Conservation (phyloP, 2,329 filamentous ascomycete genomes). For the Aspergillus clavatus region DNA sequence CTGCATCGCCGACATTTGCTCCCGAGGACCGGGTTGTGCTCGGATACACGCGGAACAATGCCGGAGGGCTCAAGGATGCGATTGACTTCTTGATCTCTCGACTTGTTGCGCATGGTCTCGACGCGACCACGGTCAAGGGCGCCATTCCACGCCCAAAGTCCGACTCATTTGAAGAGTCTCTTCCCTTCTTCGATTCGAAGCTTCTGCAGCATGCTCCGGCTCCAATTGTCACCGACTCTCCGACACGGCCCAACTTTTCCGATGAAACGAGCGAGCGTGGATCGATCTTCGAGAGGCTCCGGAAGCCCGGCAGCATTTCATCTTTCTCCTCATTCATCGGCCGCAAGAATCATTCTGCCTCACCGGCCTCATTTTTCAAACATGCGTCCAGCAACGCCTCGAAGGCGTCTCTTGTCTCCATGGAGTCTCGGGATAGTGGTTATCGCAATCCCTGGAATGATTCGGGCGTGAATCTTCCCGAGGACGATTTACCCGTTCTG, state of each 20-base stretch:
- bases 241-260: slow-evolving; percentile 76
- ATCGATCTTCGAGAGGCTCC: slow-evolving; percentile 83
- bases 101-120: slow-evolving; percentile 82
- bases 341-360: slow-evolving; percentile 88
- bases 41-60: slow-evolving; percentile 93
- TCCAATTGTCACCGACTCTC: slow-evolving; percentile 76
- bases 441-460: slow-evolving; percentile 99
- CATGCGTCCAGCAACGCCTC: slow-evolving; percentile 82
- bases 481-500: slow-evolving; percentile 64
- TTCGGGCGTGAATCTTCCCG: slow-evolving; percentile 87
- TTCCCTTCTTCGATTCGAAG: slow-evolving; percentile 96
- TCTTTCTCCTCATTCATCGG: slow-evolving; percentile 95
- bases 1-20: slow-evolving; percentile 43
- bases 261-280: slow-evolving; percentile 76
- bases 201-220: slow-evolving; percentile 87
- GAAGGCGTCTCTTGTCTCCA: slow-evolving; percentile 91
- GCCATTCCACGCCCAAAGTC: slow-evolving; percentile 98
- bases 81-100: slow-evolving; percentile 89
- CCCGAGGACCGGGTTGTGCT: slow-evolving; percentile 58
- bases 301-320: slow-evolving; percentile 90
- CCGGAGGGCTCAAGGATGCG: slow-evolving; percentile 88
- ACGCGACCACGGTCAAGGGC: slow-evolving; percentile 80
- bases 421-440: slow-evolving; percentile 90
- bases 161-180: slow-evolving; percentile 94
- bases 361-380: slow-evolving; percentile 85